A percentile compares a stretch with the other conserved stretches of the same genome.
Conservation (phyloP, 805 yeast species). For the Yarrowia osloensis region DNA sequence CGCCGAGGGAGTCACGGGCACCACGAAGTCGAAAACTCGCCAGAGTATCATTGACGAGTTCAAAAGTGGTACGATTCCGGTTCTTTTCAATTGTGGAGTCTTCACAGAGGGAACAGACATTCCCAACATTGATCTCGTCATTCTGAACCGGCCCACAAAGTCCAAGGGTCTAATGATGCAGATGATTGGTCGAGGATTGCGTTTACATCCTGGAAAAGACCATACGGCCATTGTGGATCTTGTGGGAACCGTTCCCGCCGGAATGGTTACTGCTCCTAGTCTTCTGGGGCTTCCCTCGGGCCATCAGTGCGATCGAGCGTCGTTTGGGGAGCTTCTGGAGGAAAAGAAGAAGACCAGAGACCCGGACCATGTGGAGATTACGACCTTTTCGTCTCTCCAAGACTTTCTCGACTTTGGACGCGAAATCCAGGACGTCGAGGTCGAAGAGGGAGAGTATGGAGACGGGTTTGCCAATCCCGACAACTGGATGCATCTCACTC, state of each 20-base stretch:
- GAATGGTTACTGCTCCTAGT: constrained; percentile 58
- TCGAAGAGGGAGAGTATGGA: constrained; percentile 15
- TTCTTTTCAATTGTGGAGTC: constrained; percentile 82
- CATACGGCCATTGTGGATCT: constrained; percentile 77
- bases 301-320: neutral
- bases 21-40: constrained; percentile 57
- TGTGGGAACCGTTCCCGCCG: constrained; percentile 55
- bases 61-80: constrained; percentile 61
- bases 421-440: neutral
- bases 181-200: constrained; percentile 88
- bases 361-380: neutral
- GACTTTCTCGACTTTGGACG: constrained; percentile 21
- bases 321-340: constrained; percentile 1
- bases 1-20: constrained; percentile 72
- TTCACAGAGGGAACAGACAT: constrained; percentile 95
- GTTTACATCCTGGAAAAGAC: constrained; percentile 61
- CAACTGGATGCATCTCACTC: constrained; percentile 23
- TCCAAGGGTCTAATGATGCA: constrained; percentile 73
- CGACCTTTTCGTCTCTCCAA: neutral
- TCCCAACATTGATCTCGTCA: constrained; percentile 79
- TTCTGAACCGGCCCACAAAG: constrained; percentile 77
- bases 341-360: neutral
- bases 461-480: constrained; percentile 20
- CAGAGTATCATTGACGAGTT: constrained; percentile 58
- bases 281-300: constrained; percentile 44